A percentile compares a stretch with the other conserved stretches of the same genome.
These are phyloP conservation scores for Ostreobium quekettii DNA, from an alignment of 139 green algal species.

Conservation along the genomic window DNA sequence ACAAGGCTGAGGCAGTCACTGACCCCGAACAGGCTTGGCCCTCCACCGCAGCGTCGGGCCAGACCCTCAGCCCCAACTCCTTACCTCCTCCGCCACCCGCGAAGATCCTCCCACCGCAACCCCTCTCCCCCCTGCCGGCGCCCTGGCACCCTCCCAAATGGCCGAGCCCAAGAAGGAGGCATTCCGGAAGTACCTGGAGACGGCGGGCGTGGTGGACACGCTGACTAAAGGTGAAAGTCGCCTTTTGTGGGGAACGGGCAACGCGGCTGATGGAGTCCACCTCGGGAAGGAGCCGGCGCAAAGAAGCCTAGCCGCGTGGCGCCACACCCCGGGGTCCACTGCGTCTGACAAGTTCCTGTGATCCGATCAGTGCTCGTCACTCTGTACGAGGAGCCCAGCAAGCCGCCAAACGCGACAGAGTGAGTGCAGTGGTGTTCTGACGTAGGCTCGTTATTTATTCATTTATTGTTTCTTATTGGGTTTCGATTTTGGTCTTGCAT, in stretches of 20 bases:
- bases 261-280: neutral
- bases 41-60: no score
- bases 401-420: constrained; percentile 54
- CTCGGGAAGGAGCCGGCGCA: neutral
- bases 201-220: constrained; percentile 58
- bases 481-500: neutral
- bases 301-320: neutral
- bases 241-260: neutral
- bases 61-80: no score
- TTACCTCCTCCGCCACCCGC: no score
- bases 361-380: constrained; percentile 51
- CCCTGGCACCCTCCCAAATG: no score
- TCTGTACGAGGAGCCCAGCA: constrained; percentile 65
- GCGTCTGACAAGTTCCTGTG: neutral
- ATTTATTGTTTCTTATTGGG: constrained; percentile 1
- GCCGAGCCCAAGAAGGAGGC: constrained; percentile 54
- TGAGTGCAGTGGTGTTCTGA: constrained; percentile 21
- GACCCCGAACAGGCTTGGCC: no score
- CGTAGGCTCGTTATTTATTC: neutral
- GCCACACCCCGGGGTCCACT: neutral
- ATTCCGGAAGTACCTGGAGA: constrained; percentile 66
- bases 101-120: no score
- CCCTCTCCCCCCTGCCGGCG: no score
- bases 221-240: constrained; percentile 51
- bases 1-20: no score